Conservation (phyloP, 2,329 filamentous ascomycete species). For the Acrodontium crateriforme region DNA sequence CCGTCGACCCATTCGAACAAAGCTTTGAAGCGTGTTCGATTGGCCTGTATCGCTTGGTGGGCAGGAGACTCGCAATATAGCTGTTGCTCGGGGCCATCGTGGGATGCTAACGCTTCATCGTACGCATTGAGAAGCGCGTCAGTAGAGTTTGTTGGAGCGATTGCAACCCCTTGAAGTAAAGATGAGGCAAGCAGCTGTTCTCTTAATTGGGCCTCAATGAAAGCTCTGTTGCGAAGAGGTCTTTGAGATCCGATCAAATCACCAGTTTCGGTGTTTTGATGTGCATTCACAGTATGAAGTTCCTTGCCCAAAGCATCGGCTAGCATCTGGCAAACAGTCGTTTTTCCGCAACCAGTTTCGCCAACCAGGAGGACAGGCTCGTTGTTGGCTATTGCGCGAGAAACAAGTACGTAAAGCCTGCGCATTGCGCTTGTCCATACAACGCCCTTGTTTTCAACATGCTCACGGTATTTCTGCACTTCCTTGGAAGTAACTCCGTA, state of each 20-base stretch:
- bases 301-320: slow-evolving; percentile 65
- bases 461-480: slow-evolving; percentile 19
- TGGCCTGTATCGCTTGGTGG: slow-evolving; percentile 26
- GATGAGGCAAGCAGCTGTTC: slow-evolving; percentile 42
- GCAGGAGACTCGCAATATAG: slow-evolving; percentile 5
- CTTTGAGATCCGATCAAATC: slow-evolving; percentile 93
- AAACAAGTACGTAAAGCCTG: slow-evolving; percentile 78
- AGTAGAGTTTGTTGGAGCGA: slow-evolving; percentile 21
- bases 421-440: slow-evolving; percentile 97
- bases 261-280: slow-evolving; percentile 95
- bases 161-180: slow-evolving; percentile 9
- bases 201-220: slow-evolving; percentile 52
- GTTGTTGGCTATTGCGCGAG: slow-evolving; percentile 70
- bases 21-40: slow-evolving; percentile 56
- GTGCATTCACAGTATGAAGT: slow-evolving; percentile 85
- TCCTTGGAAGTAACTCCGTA: slow-evolving; percentile 43
- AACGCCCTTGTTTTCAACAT: slow-evolving; percentile 46
- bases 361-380: slow-evolving; percentile 91
- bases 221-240: slow-evolving; percentile 72
- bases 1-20: slow-evolving; percentile 96
- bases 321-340: slow-evolving; percentile 84
- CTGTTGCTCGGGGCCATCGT: slow-evolving; percentile 7
- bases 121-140: slow-evolving; percentile 48
- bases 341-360: slow-evolving; percentile 96
- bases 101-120: slow-evolving; percentile 31